These are phyloP conservation scores for Myxozyma lipomycoides DNA, from an alignment of 805 yeast genomes.

Conservation along the genomic window DNA sequence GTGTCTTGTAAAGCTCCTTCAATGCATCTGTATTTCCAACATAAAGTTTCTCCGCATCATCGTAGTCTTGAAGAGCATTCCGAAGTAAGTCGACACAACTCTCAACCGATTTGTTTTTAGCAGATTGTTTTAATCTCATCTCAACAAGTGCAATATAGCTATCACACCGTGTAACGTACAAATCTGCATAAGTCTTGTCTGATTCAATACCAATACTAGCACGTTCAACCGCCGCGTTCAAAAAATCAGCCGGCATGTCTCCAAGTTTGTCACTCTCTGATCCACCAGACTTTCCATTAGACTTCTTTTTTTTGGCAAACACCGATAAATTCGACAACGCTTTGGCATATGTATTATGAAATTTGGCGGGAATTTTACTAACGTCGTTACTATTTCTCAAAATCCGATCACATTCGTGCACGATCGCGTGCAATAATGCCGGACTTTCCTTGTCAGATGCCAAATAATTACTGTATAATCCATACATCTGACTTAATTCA, in stretches of 20 bases:
- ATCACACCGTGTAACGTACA: constrained; percentile 53
- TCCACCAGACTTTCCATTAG: constrained; percentile 26
- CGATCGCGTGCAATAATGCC: constrained; percentile 55
- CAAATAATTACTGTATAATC: constrained; percentile 63
- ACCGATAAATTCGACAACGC: constrained; percentile 43
- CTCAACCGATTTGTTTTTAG: constrained; percentile 39
- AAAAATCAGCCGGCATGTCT: constrained; percentile 50
- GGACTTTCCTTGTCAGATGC: constrained; percentile 44
- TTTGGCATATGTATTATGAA: constrained; percentile 70
- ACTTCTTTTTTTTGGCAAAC: constrained; percentile 31
- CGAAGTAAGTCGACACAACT: constrained; percentile 36
- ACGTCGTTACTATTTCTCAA: constrained; percentile 40
- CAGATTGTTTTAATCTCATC: constrained; percentile 27
- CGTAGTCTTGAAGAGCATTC: constrained; percentile 25
- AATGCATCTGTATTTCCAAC: neutral
- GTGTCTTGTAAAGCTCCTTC: neutral
- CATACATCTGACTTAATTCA: constrained; percentile 70
- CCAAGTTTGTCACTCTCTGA: constrained; percentile 20
- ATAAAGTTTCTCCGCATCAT: constrained; percentile 3
- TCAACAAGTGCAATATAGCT: constrained; percentile 45
- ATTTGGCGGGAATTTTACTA: constrained; percentile 38
- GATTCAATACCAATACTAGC: constrained; percentile 53
- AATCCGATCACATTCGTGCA: constrained; percentile 88
- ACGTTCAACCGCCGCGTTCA: constrained; percentile 71
- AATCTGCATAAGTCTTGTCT: constrained; percentile 45